Evolutionary conservation across 2,329 filamentous ascomycete genomes (phyloP), one percentile per base, ranked within the genome.

Genomic region (Didymella sp.): DNA sequence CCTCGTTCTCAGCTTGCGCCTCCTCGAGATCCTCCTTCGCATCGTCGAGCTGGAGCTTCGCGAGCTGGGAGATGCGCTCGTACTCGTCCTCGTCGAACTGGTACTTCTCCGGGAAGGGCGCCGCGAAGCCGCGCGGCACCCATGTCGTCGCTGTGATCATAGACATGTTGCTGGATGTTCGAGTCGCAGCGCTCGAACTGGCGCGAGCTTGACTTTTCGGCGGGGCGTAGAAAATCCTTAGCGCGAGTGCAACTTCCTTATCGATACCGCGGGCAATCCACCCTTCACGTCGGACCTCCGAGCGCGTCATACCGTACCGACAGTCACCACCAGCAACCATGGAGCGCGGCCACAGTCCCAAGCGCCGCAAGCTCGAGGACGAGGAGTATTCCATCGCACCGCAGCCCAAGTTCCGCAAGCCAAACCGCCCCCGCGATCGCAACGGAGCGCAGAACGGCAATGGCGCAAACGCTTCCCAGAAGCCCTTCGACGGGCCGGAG

Each of bases 21-120:
- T 77, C 76, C 42, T 77, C 74, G 11, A 78, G 65, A 71, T 95
- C 93, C 25, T 93, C 90, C 71, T 94, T 89, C 24, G 95, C 95
- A 78, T 98, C 95, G 72, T 97, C 91, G 28, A 97, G 85, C 78
- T 96, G 89, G 42, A 82, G 73, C 62, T 81, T 81, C n/a, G 80
- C 80, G 25, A 82, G 76, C 69, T 82, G 78, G 30, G 79, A 76
- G 59, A 83, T 83, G 51, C 81, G 76, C 57, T 77, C 78, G 60
- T 80, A 82, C 61, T 83, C 81, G 62, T 81, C 80, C 55, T 82
- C 80, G 71, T 82, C 79, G 66, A 83, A 81, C 30, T 76, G 74
- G 58, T 82, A 82, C 67, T 79, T 79, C 8, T 76, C 77, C 0
- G 81, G 81, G 51, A 81, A 80, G 35, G 79, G 78, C 27, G 80